Evolutionary conservation across 73 alveolate species (phyloP), one percentile per base, ranked within the genome.

Genomic region (Paraurostyla sp.): DNA sequence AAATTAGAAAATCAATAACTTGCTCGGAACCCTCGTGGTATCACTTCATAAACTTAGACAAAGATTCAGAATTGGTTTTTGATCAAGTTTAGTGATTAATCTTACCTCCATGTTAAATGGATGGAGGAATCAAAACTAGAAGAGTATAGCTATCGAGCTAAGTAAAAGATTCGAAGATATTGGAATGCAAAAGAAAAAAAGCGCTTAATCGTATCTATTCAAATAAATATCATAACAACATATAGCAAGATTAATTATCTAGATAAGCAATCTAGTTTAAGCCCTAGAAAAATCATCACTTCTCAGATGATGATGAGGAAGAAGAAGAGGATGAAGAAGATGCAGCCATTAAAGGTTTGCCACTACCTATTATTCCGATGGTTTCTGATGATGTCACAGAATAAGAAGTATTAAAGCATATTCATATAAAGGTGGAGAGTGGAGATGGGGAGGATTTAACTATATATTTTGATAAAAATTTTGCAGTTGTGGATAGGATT

Each of bases 61-160:
- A 78, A 51, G 89, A 73, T 20, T 2, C 41, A 33, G 13, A 51
- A 23, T 45, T 18, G 40, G 78, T 90, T 45, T 45, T 50, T 90
- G 29, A 91, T 85, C 45, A 91, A 91, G 57, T 87, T 48, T 75
- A 36, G 32, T 11, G 89, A 91, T 51, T 51, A 42, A 87, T 93
- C 97, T 2, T 80, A 91, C 78, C 82, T 93, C 11, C 97, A 93
- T 65, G 83, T 91, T 35, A 59, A 71, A 75, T 93, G 97, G 97
- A 86, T 89, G 75, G 71, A 90, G 36, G 96, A 91, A 78, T 40
- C 48, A 32, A 90, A 91, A 49, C 56, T 93, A 25, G 71, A 33
- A 15, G 85, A 56, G 43, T 86, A 90, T 69, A 69, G 87, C 42
- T 71, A 68, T 4, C 76, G 76, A 18, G 91, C 93, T n/a, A 65